Base-by-base conservation (phyloP, 106 monocot genomes). In the Apostasia shenzhenica region DNA sequence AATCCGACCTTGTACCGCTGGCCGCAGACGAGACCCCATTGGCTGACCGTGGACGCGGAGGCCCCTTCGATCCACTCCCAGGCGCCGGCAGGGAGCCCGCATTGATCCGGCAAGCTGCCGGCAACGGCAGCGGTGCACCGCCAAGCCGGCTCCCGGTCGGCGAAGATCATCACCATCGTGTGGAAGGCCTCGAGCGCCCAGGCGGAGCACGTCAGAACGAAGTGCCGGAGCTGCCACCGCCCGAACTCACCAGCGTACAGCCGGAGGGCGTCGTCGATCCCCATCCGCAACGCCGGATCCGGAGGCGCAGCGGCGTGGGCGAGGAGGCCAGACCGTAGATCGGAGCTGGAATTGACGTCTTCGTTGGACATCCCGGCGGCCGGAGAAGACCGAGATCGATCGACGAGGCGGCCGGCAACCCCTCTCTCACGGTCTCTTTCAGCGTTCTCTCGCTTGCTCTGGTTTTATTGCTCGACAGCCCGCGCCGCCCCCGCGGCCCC, bases 141-240 rank as follows among this genome's bases (percentile, higher is more conserved):
- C 48, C 48, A 7, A 14, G 48, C 45, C 3, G 71, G 72, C 7
- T 75, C 78, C 48, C 76, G 78, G 76, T 85, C 81, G 8, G 85
- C 75, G 68, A 85, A 85, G 73, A 85, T 69, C 72, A 85, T 72
- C 9, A 73, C 81, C 75, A 85, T 79, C 26, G 81, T 79, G 72
- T 92, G 92, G 70, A 92, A 70, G 13, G 83, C 92, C 62, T 83
- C 73, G 43, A 88, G 74, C 40, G 78, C 70, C 92, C 92, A 92
- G 9, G 88, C 92, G 3, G 61, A 11, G 59, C 83, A 83, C 7
- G 81, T 75, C 37, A 88, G 80, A 39, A 85, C 75, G 79, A 92
- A 92, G 67, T 92, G 92, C 4, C 78, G 79, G 48, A 78, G 67
- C 79, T 92, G 92, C 92, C 92, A 92, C 71, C 51, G 55, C 39